phyloP scores from a whole-genome alignment of 176 grass and related monocot species.

The Eragrostis curvula region DNA sequence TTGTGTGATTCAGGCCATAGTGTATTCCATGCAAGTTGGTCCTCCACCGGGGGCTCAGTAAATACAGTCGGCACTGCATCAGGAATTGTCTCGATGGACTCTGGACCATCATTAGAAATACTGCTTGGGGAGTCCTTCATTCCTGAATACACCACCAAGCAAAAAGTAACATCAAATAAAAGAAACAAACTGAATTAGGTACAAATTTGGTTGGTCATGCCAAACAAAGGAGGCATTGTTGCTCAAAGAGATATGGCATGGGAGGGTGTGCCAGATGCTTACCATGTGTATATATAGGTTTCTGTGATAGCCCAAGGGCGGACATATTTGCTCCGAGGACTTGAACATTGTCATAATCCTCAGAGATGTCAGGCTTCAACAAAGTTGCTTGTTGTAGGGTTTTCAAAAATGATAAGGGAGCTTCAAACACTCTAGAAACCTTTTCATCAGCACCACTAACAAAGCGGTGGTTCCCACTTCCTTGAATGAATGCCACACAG shows the following conservation, averaged over 20 bases:
- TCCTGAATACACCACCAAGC: conserved; percentile 48
- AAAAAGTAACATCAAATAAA: conserved; percentile 44
- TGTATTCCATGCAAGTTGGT: conserved; percentile 91
- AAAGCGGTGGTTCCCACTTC: conserved; percentile 81
- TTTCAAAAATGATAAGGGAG: conserved; percentile 91
- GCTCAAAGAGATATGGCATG: conserved; percentile 4
- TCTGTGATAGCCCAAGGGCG: conserved; percentile 96
- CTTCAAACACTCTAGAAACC: conserved; percentile 93
- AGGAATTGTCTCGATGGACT: conserved; percentile 89
- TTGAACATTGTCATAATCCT: conserved; percentile 71
- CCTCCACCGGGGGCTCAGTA: conserved; percentile 86
- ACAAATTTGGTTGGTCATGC: conserved; percentile 7
- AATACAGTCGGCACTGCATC: conserved; percentile 91
- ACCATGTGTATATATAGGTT: conserved; percentile 95
- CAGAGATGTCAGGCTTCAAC: conserved; percentile 57
- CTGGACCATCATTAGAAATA: conserved; percentile 60
- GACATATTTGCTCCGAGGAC: conserved; percentile 99
- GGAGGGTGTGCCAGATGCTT: conserved; percentile 24
- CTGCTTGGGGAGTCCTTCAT: conserved; percentile 49
- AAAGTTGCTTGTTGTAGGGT: conserved; percentile 75
- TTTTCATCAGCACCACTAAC: conserved; percentile 98
- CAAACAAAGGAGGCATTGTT: conserved; percentile 17
- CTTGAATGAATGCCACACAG: conserved; percentile 76
- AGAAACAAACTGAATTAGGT: background rate
- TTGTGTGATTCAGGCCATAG: conserved; percentile 98